Percentiles rank a stretch among this genome's conserved stretches.
phyloP scores from a whole-genome alignment of 345 rosid genomes.

The Populus davidiana region DNA sequence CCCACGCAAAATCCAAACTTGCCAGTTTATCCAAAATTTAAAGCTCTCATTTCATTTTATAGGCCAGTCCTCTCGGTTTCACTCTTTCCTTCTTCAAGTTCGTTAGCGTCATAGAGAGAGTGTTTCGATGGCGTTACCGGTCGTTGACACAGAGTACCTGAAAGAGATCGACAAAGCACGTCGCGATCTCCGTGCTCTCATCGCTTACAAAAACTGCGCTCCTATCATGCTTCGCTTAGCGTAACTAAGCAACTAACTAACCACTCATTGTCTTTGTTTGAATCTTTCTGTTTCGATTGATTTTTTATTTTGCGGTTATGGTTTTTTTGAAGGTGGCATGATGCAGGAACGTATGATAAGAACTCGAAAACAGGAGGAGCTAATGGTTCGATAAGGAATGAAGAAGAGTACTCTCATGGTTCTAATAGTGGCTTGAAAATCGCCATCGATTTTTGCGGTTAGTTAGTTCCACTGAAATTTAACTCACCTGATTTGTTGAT shows the following conservation, averaged over 20 bases:
- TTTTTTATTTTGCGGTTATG: background rate
- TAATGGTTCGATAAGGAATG: constrained; percentile 84
- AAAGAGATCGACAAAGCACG: constrained; percentile 89
- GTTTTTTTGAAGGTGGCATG: constrained; percentile 72
- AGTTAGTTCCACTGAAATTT: constrained; percentile 1
- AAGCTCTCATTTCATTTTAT: background rate
- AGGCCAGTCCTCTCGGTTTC: background rate
- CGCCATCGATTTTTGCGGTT: constrained; percentile 81
- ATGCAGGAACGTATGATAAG: constrained; percentile 87
- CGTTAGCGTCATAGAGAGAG: background rate
- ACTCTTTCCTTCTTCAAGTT: background rate
- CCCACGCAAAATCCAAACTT: background rate
- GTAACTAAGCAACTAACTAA: constrained; percentile 32
- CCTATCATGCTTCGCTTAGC: constrained; percentile 97
- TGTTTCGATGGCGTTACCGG: constrained; percentile 61
- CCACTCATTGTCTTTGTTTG: background rate
- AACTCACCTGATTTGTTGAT: background rate
- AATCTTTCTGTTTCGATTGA: background rate
- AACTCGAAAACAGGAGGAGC: constrained; percentile 83
- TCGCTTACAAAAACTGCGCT: constrained; percentile 80
- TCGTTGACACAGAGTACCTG: constrained; percentile 74
- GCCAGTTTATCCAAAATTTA: background rate
- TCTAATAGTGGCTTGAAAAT: constrained; percentile 75
- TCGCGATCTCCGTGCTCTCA: constrained; percentile 86
- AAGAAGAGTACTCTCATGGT: constrained; percentile 73